Evolutionary conservation across 768 basidiomycete species (phyloP).

Genomic region (Tylopilus intermedius): DNA sequence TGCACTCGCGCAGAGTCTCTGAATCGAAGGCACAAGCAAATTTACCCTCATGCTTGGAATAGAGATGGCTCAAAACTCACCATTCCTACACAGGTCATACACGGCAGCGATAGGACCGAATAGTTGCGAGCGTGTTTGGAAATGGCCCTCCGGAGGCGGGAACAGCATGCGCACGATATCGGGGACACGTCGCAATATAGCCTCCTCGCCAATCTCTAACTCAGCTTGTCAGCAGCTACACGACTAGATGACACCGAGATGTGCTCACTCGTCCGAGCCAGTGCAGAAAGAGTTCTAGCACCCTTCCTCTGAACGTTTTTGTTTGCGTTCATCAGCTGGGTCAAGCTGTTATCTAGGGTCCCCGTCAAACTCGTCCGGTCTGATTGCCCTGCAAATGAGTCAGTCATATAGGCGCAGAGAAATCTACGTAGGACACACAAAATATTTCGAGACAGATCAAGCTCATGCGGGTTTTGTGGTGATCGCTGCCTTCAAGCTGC

Average conservation of each 20-base stretch:
- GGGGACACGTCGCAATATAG: neutral
- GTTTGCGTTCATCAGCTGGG: neutral
- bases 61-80: neutral
- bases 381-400: neutral
- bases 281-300: neutral
- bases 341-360: neutral
- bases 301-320: neutral
- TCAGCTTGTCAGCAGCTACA: neutral
- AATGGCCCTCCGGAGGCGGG: neutral
- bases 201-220: neutral
- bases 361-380: neutral
- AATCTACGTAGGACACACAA: neutral
- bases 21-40: neutral
- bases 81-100: slow-evolving; percentile 2
- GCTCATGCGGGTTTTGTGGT: slow-evolving; percentile 1
- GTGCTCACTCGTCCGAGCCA: neutral
- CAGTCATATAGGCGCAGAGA: neutral
- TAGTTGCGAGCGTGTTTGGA: neutral
- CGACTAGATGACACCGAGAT: neutral
- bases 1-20: neutral
- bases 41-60: neutral
- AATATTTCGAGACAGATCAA: slow-evolving; percentile 1
- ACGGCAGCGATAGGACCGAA: neutral
- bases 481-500: neutral
- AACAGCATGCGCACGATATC: slow-evolving; percentile 5